Percentiles rank a stretch among this genome's conserved stretches.
Conservation (phyloP, 2,329 filamentous ascomycete genomes). For the Calonectria montana region DNA sequence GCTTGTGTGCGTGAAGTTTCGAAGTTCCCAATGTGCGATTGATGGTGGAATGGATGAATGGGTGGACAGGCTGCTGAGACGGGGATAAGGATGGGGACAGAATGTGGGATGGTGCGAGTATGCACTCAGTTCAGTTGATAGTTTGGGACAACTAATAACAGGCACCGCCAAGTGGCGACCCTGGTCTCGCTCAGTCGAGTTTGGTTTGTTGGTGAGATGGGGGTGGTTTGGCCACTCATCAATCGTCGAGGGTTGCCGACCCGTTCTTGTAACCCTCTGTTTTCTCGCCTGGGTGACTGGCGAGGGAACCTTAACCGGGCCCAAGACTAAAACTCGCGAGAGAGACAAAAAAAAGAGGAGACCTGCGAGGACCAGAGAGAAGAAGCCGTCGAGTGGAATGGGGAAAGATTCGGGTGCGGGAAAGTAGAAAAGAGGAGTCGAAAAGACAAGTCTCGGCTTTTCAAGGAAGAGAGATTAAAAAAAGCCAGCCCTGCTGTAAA, state of each 20-base stretch:
- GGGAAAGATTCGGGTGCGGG: background rate
- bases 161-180: conserved; percentile 22
- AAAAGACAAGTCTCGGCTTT: conserved; percentile 8
- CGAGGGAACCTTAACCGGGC: conserved; percentile 19
- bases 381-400: background rate
- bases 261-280: conserved; percentile 17
- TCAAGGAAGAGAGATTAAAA: background rate
- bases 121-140: conserved; percentile 3
- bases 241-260: conserved; percentile 16
- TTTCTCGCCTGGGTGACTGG: background rate
- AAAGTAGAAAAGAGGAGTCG: background rate
- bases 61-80: background rate
- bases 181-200: conserved; percentile 10
- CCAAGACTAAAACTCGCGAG: conserved; percentile 7
- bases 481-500: background rate
- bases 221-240: conserved; percentile 11
- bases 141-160: conserved; percentile 20
- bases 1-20: background rate
- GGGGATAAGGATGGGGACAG: background rate
- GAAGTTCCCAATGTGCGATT: conserved; percentile 12
- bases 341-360: background rate
- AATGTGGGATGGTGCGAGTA: conserved; percentile 2
- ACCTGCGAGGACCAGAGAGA: background rate
- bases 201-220: conserved; percentile 9
- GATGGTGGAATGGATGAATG: background rate